phyloP scores from a whole-genome alignment of 179 eudicot species.

The Actinidia arguta region DNA sequence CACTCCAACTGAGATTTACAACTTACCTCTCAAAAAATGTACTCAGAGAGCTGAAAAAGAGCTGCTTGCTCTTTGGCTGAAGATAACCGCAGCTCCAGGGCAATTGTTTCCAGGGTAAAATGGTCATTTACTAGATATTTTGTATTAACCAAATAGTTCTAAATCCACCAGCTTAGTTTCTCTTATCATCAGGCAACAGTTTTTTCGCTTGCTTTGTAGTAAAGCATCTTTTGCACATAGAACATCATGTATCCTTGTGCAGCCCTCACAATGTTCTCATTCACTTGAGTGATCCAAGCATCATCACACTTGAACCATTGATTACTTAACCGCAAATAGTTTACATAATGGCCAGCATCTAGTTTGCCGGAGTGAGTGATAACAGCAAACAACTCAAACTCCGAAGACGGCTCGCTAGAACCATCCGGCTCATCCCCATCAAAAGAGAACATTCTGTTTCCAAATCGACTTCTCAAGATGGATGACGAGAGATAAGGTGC shows the following conservation, averaged over 20 bases:
- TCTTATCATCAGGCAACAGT: constrained; percentile 24
- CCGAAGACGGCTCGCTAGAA: constrained; percentile 51
- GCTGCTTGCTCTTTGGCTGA: constrained; percentile 7
- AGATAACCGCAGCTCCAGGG: not conserved
- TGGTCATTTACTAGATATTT: constrained; percentile 3
- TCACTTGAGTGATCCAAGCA: constrained; percentile 78
- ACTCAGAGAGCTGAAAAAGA: not conserved
- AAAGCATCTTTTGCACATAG: constrained; percentile 75
- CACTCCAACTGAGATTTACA: constrained; percentile 9
- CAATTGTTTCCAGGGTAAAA: not conserved
- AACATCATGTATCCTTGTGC: constrained; percentile 79
- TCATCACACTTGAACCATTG: constrained; percentile 91
- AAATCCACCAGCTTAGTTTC: not conserved
- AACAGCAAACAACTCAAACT: constrained; percentile 84
- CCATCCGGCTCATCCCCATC: constrained; percentile 58
- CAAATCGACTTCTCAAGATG: constrained; percentile 64
- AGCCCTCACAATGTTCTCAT: constrained; percentile 70
- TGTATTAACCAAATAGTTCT: not conserved
- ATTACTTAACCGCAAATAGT: constrained; percentile 67
- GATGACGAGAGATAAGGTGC: constrained; percentile 77
- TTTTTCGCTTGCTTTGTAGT: constrained; percentile 60
- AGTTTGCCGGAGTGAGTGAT: constrained; percentile 75
- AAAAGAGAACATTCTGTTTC: constrained; percentile 60
- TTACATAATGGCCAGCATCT: constrained; percentile 77
- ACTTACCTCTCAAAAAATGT: constrained; percentile 12